Percentiles rank a stretch among this genome's conserved stretches.
Evolutionary conservation across 2,329 filamentous ascomycete species (phyloP).

Genomic region (Cladosporium sp.): DNA sequence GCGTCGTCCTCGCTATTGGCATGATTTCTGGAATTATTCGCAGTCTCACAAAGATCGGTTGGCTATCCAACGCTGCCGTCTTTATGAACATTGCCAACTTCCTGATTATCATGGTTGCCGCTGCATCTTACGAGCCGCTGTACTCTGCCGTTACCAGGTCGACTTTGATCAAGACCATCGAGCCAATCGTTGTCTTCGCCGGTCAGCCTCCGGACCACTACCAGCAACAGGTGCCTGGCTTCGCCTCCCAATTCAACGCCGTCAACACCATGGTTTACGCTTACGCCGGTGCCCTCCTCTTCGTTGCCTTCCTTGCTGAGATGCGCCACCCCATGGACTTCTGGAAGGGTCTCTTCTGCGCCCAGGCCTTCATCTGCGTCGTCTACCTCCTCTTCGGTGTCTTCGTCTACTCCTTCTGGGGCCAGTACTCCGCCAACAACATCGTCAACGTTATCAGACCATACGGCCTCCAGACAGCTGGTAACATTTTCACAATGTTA

Average conservation of each 20-base stretch:
- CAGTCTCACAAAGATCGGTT: slow-evolving; percentile 51
- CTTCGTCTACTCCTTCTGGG: slow-evolving; percentile 46
- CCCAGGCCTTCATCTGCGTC: slow-evolving; percentile 47
- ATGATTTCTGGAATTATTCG: slow-evolving; percentile 54
- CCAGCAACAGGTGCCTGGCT: slow-evolving; percentile 14
- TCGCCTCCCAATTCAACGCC: slow-evolving; percentile 19
- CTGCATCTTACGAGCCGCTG: slow-evolving; percentile 47
- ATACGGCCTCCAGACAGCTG: slow-evolving; percentile 37
- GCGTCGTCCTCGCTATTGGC: slow-evolving; percentile 45
- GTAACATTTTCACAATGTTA: slow-evolving; percentile 39
- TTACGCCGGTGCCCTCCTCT: slow-evolving; percentile 56
- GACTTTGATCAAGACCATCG: slow-evolving; percentile 19
- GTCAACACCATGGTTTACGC: slow-evolving; percentile 23
- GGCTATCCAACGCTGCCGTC: slow-evolving; percentile 53
- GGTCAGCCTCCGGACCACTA: slow-evolving; percentile 33
- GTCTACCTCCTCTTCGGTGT: slow-evolving; percentile 48
- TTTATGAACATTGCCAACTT: slow-evolving; percentile 51
- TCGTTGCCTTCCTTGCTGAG: slow-evolving; percentile 55
- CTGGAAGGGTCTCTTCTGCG: slow-evolving; percentile 44
- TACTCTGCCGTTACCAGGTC: slow-evolving; percentile 31
- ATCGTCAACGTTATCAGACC: slow-evolving; percentile 39
- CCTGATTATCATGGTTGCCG: slow-evolving; percentile 52
- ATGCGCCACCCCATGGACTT: slow-evolving; percentile 49
- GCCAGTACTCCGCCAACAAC: slow-evolving; percentile 43
- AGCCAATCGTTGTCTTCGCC: slow-evolving; percentile 35